Evolutionary conservation across 129 eudicot species (phyloP).

Genomic region (Ambrosia trifida): DNA sequence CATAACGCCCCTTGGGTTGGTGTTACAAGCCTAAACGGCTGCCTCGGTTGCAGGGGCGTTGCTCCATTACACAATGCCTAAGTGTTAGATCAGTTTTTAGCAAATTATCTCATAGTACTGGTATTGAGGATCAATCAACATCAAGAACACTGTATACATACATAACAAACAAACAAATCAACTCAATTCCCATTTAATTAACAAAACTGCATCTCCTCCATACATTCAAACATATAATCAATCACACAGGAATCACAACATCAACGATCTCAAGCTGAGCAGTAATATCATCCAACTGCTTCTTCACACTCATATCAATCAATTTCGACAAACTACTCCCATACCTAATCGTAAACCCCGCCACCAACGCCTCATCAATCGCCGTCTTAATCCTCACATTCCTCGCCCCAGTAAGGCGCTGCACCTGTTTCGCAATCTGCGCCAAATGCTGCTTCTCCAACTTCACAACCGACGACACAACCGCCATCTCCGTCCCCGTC

Average conservation of each 20-base stretch:
- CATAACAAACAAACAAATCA: too few species aligned
- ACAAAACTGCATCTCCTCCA: too few species aligned
- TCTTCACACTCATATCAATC: conserved; percentile 86
- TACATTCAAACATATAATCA: background rate
- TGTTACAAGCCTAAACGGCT: too few species aligned
- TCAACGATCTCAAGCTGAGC: conserved; percentile 48
- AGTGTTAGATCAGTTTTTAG: too few species aligned
- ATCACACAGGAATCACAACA: conserved; percentile 2
- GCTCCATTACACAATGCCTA: too few species aligned
- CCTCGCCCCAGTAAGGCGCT: conserved; percentile 59
- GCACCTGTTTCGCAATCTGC: conserved; percentile 78
- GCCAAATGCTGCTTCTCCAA: conserved; percentile 69
- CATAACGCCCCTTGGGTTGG: too few species aligned
- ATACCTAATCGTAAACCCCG: conserved; percentile 69
- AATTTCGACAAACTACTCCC: conserved; percentile 60
- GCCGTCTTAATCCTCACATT: conserved; percentile 73
- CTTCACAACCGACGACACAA: conserved; percentile 71
- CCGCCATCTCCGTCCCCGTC: conserved; percentile 67
- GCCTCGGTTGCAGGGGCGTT: too few species aligned
- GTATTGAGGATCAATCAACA: too few species aligned
- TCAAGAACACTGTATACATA: too few species aligned
- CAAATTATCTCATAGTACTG: too few species aligned
- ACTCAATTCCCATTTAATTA: too few species aligned
- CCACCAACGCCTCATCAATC: conserved; percentile 65
- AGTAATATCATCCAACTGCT: conserved; percentile 79